A percentile compares a stretch with the other conserved stretches of the same genome.
These are phyloP conservation scores for Verticillium longisporum DNA, from an alignment of 2,329 filamentous ascomycete genomes.

Conservation along the genomic window DNA sequence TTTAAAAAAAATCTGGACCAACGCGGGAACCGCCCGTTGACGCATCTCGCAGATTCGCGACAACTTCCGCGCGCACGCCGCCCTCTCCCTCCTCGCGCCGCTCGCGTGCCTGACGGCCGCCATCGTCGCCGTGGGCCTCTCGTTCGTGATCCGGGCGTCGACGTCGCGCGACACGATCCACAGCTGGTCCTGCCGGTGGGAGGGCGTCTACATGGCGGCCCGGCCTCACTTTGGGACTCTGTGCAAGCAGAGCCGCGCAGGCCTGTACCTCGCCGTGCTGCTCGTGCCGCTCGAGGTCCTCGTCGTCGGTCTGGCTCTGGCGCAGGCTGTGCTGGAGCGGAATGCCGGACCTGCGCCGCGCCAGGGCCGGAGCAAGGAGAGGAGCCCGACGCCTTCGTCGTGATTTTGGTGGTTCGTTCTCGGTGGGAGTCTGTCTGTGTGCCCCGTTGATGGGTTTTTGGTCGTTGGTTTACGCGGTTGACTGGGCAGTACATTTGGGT, in stretches of 20 bases:
- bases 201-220: constrained; percentile 40
- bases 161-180: constrained; percentile 45
- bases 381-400: neutral
- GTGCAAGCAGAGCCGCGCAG: constrained; percentile 49
- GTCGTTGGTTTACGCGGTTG: too few species aligned
- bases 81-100: constrained; percentile 18
- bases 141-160: constrained; percentile 50
- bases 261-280: constrained; percentile 46
- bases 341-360: constrained; percentile 15
- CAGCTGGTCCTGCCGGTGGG: constrained; percentile 59
- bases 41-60: constrained; percentile 2
- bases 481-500: too few species aligned
- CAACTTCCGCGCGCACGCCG: constrained; percentile 6
- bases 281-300: constrained; percentile 50
- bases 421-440: too few species aligned
- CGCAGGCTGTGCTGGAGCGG: constrained; percentile 37
- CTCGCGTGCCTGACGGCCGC: constrained; percentile 28
- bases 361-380: neutral
- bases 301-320: constrained; percentile 37
- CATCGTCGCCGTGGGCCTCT: constrained; percentile 48
- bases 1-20: neutral
- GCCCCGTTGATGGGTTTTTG: too few species aligned
- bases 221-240: constrained; percentile 49
- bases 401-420: neutral
- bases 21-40: neutral